A percentile compares a stretch with the other conserved stretches of the same genome.
phyloP scores from a whole-genome alignment of 1,284 basidiomycete genomes.

The Austroboletus niveus region DNA sequence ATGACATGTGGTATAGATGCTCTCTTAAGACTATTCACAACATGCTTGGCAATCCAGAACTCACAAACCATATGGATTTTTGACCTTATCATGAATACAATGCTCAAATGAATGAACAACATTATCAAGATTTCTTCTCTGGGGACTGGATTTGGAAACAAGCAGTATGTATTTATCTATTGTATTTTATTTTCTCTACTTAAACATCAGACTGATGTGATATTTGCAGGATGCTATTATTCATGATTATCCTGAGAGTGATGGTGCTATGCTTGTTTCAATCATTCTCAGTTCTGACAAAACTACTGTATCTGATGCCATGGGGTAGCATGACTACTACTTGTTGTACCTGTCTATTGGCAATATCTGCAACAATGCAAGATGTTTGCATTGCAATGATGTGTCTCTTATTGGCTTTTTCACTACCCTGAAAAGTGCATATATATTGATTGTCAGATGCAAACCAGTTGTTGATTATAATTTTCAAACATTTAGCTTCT shows the following conservation, averaged over 20 bases:
- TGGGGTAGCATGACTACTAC: slow-evolving; percentile 36
- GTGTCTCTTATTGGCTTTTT: slow-evolving; percentile 33
- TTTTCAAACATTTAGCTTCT: too few species aligned
- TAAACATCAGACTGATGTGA: background rate
- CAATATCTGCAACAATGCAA: slow-evolving; percentile 32
- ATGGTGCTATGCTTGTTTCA: background rate
- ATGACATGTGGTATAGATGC: too few species aligned
- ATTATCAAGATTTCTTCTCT: slow-evolving; percentile 5
- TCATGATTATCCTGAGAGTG: background rate
- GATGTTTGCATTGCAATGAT: slow-evolving; percentile 28
- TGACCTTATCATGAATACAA: background rate
- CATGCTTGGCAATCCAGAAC: too few species aligned
- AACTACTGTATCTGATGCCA: slow-evolving; percentile 36
- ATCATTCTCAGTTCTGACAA: slow-evolving; percentile 25
- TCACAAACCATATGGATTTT: background rate
- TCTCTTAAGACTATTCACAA: too few species aligned
- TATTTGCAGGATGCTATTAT: background rate
- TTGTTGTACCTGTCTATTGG: slow-evolving; percentile 33
- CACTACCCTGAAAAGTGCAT: background rate
- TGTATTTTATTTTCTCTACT: too few species aligned
- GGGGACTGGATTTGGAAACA: slow-evolving; percentile 4
- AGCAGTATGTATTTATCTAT: background rate
- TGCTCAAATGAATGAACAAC: too few species aligned
- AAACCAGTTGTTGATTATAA: too few species aligned
- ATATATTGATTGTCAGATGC: background rate